phyloP scores from a whole-genome alignment of 2,329 filamentous ascomycete genomes.

The Grosmannia clavigera region DNA sequence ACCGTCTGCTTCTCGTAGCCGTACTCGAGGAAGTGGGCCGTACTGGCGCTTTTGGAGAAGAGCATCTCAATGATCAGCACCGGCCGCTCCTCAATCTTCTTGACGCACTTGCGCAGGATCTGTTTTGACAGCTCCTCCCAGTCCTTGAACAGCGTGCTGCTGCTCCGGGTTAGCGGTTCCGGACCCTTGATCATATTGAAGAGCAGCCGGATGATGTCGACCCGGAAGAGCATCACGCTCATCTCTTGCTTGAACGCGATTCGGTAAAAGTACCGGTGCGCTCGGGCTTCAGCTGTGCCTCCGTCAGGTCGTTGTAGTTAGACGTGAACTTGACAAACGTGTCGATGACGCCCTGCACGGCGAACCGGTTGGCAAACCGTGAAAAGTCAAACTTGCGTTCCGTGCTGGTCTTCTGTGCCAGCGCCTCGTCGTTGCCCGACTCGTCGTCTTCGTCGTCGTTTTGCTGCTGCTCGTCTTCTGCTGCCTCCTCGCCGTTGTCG shows the following conservation, averaged over 20 bases:
- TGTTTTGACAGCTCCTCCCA: constrained; percentile 87
- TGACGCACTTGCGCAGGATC: constrained; percentile 67
- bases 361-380: constrained; percentile 68
- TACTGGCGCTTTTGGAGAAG: constrained; percentile 81
- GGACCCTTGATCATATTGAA: constrained; percentile 88
- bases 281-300: constrained; percentile 76
- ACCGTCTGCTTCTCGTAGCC: constrained; percentile 73
- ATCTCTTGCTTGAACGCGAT: constrained; percentile 92
- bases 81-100: constrained; percentile 74
- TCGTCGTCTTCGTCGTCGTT: constrained; percentile 48
- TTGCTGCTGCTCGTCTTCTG: constrained; percentile 52
- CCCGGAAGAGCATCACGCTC: constrained; percentile 74
- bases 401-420: constrained; percentile 56
- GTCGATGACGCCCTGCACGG: constrained; percentile 73
- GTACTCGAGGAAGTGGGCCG: constrained; percentile 78
- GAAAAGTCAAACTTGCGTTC: constrained; percentile 94
- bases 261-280: constrained; percentile 88
- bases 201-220: constrained; percentile 82
- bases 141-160: constrained; percentile 60
- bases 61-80: constrained; percentile 83
- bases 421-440: constrained; percentile 56
- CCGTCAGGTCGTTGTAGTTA: constrained; percentile 69
- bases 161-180: constrained; percentile 58
- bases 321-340: constrained; percentile 73
- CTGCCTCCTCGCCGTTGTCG: constrained; percentile 22